Evolutionary conservation across 2,329 filamentous ascomycete genomes (phyloP), one percentile per base, ranked within the genome.

Genomic region (Paecilomyces sp.): DNA sequence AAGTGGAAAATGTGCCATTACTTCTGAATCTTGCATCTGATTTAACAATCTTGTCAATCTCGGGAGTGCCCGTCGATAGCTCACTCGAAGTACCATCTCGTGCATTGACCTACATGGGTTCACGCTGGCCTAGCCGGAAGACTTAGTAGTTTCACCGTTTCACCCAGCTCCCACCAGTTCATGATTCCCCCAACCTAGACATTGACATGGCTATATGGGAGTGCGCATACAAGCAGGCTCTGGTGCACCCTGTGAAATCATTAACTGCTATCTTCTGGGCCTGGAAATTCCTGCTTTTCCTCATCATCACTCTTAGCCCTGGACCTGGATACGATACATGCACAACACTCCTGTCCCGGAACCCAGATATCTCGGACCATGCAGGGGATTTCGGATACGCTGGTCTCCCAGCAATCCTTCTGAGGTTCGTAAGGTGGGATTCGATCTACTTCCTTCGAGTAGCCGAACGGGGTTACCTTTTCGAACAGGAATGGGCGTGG

Each of bases 401-500:
- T 15, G 9, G 57, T 5, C 61, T 63, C 18, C 64, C 70, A 13
- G 63, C 68, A 0, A 58, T 65, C 58, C 79, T 65, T 58, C 70
- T 64, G 63, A 82, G 79, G 57, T 77, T 87, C 53, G 78, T 81
- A 2, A 74, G 84, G 66, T 88, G 85, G 85, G 85, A 88, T 70
- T 81, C 81, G 3, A 75, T 88, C 59, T 88, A 88, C 66, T 88
- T 83, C 67, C 72, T 82, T 5, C 78, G 80, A 57, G 75, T 79
- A 58, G 82, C 83, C 2, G 70, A 80, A 58, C 72, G 80, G 30
- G 84, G 83, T 5, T 82, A 85, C 63, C 63, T 84, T 1, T 83
- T 80, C 68, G 85, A 88, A 70, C 85, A 88, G 70, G 84, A 87
- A 70, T 88, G 85, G 85, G 85, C 85, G 1, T 88, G 86, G 72